Evolutionary conservation across 805 yeast species (phyloP), one percentile per base, ranked within the genome.

Genomic region (Hanseniaspora guilliermondii): DNA sequence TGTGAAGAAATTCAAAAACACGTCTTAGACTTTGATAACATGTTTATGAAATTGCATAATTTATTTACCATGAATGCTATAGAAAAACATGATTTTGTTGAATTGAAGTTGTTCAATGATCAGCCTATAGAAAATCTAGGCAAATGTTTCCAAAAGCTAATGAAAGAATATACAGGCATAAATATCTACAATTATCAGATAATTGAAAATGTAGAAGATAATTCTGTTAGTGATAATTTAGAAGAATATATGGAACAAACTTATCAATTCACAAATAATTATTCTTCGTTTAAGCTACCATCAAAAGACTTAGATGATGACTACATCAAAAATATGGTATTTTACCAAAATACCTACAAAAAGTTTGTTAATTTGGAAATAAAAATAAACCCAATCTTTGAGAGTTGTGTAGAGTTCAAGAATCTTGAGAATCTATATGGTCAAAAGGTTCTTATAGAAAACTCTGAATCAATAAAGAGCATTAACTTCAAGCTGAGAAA

Each of bases 351-450:
- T 16, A 3, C 37, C 19, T 12, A 19, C n/a, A 22, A 9, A 7
- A 25, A 24, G 3, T 22, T 22, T 33, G 25, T 48, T 3, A 17
- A 48, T 19, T 30, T 54, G 24, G 42, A 49, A 40, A 8, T 39
- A 6, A 16, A 6, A 5, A 42, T 41, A 3, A 47, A 54, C 30
- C 49, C 48, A 4, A 21, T 24, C 2, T 52, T 52, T 36, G 21
- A 44, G 17, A 39, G 27, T n/a, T 42, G 37, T 17, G 38, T 54
- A n/a, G 35, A 38, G 32, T 48, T 54, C 21, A 42, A 54, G 19
- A 42, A 44, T 32, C 21, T 54, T 21, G 56, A 54, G 32, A 54
- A 54, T 32, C 16, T 39, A 2, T 54, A 41, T 54, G 56, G 56
- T 3, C 56, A 54, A 22, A 54, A 54, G 32, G 53, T 54, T 2